Percentiles rank a stretch among this genome's conserved stretches.
These are phyloP conservation scores for Leccinum olivaceopallidum DNA, from an alignment of 768 basidiomycete genomes.

Conservation along the genomic window DNA sequence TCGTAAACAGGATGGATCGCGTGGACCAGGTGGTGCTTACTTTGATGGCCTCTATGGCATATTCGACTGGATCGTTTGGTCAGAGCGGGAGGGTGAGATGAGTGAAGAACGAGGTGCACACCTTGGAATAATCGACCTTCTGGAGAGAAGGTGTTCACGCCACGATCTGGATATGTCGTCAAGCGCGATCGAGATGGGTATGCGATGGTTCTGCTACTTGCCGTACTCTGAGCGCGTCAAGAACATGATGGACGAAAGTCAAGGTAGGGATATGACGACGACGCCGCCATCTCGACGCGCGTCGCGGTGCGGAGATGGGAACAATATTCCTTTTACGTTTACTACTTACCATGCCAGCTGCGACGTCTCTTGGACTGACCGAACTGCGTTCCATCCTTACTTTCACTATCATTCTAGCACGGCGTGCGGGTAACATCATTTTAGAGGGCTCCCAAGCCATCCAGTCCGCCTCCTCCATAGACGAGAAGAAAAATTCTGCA, in stretches of 20 bases:
- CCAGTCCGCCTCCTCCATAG: constrained; percentile 53
- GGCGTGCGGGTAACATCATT: constrained; percentile 70
- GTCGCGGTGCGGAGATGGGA: constrained; percentile 32
- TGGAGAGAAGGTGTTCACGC: constrained; percentile 98
- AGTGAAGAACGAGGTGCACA: constrained; percentile 34
- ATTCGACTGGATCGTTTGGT: constrained; percentile 70
- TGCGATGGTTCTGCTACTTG: constrained; percentile 26
- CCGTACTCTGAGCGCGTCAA: constrained; percentile 96
- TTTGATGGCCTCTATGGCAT: constrained; percentile 99
- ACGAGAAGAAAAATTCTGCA: constrained; percentile 90
- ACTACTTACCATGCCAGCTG: constrained; percentile 10
- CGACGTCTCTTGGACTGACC: constrained; percentile 24
- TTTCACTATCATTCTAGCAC: constrained; percentile 69
- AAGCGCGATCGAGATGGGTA: neutral
- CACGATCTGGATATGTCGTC: constrained; percentile 62
- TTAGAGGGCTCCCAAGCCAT: constrained; percentile 76
- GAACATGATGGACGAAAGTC: constrained; percentile 59
- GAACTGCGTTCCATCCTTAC: constrained; percentile 62
- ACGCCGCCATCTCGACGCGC: constrained; percentile 39
- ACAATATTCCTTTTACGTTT: constrained; percentile 27
- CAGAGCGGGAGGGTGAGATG: constrained; percentile 8
- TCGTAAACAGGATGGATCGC: neutral
- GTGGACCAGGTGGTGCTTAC: constrained; percentile 39
- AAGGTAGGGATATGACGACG: constrained; percentile 6
- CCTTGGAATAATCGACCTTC: constrained; percentile 99